Base-by-base conservation (phyloP, 2,329 filamentous ascomycete genomes). In the Colletotrichum sp. region DNA sequence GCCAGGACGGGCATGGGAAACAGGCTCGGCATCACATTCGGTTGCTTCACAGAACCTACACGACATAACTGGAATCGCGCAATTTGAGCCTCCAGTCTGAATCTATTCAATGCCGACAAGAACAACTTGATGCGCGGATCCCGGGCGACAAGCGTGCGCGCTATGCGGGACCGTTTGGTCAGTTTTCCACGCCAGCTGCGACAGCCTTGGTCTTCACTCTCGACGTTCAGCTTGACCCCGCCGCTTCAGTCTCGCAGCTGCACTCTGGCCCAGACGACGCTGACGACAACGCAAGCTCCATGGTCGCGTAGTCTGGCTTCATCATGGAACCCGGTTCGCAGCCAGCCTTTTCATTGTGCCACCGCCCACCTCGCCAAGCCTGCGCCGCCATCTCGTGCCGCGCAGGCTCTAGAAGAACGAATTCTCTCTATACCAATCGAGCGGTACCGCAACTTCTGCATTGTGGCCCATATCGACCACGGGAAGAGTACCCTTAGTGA, bases 391-490 rank as follows among this genome's bases (percentile, higher is more conserved):
- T 79, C 79, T 10, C 80, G 80, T 6, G 80, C 79, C 34, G 87
- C 30, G 5, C 59, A 32, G 30, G 59, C 89, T 24, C 85, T 92
- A 70, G 90, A 92, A 79, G 83, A 85, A 59, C 90, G 92, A 78
- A 96, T 96, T 76, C 88, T 92, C 18, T 92, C 91, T 7, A 96
- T 96, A 71, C 95, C 95, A 4, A 93, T 96, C 81, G 92, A 94
- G 73, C 91, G 95, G 24, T 96, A 92, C 79, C 94, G 97, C 78
- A 99, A 99, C 85, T 99, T 99, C 84, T 99, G 97, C 86, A 99
- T 99, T 81, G 96, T 99, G 68, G 97, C 97, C 12, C 97, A 99
- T 84, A 98, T 99, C 83, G 97, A 99, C 84, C 97, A 99, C 92
- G 97, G 97, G 81, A 99, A 99, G 86, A 98, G 95, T 83, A 99